These are phyloP conservation scores for Astragalus membranaceus DNA, from an alignment of 306 rosid genomes.

Conservation along the genomic window DNA sequence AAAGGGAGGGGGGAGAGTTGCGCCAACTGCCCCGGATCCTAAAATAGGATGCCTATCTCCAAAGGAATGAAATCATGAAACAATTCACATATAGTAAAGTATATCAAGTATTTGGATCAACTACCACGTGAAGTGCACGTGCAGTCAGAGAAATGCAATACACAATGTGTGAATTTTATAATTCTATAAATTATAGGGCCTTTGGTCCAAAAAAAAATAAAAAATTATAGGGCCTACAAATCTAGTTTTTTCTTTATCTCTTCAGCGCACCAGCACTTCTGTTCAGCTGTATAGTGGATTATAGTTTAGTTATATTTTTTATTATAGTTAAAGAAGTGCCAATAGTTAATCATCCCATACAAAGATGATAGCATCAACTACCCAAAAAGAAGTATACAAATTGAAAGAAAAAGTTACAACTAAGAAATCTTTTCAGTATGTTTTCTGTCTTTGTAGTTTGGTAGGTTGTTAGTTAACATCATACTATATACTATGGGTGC, in stretches of 20 bases:
- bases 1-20: too few relatives aligned
- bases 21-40: too few relatives aligned
- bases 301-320: background rate
- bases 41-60: too few relatives aligned
- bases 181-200: background rate
- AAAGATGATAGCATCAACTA: background rate
- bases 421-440: background rate
- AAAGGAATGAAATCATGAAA: too few relatives aligned
- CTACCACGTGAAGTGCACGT: background rate
- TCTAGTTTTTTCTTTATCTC: background rate
- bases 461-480: conserved; percentile 20
- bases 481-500: conserved; percentile 11
- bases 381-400: background rate
- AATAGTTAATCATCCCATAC: background rate
- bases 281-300: background rate
- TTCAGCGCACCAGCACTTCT: background rate
- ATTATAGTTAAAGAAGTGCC: background rate
- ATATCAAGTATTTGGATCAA: background rate
- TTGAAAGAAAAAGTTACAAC: background rate
- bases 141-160: background rate
- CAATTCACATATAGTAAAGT: background rate
- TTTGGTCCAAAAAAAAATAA: too few relatives aligned
- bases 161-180: background rate
- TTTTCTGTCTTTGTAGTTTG: background rate
- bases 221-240: background rate